Evolutionary conservation across 352 stramenopile species (phyloP), one percentile per base, ranked within the genome.

Genomic region (Blastocystis hominis): DNA sequence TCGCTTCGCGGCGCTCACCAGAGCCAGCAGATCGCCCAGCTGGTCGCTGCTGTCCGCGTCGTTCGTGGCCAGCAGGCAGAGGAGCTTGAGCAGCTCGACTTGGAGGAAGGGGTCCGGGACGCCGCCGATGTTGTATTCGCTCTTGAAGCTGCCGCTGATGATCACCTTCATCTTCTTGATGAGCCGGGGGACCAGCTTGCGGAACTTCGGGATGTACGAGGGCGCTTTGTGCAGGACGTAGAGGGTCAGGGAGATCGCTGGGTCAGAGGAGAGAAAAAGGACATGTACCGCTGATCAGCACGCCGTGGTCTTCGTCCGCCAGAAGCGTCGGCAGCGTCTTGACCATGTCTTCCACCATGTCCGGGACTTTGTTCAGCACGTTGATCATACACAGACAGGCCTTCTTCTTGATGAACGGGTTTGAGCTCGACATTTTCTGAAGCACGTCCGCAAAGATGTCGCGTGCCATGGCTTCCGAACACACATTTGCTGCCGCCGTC

Each of bases 41-140:
- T 92, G 90, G 89, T 96, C 93, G 9, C 90, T 92, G 0, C 96
- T 95, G 76, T 97, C 94, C 62, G 96, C 94, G 89, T 98, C 97
- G 76, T 93, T 92, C 75, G 96, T 93, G 56, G 96, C 97, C n/a
- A 99, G 88, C 10, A 98, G 89, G 34, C 95, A 92, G 88, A 99
- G 90, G 9, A 97, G 84, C 15, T 90, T 92, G 15, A 97, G 88
- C 53, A 98, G 89, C 89, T 97, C 93, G 40, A 95, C 92, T 89
- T 95, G 92, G 75, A 99, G 91, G 89, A 99, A 99, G 3, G 97
- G 97, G 91, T 99, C 96, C 0, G 95, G 95, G 69, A 99, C 98
- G 15, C 96, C 96, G 30, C 93, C 95, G 68, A 99, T 94, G 89
- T 98, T 96, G 91, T 99, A 97, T 90, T 99, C 96, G 50, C 95